Base-by-base conservation (phyloP, 1,139 yeast species). In the Scheffersomyces lignicola region DNA sequence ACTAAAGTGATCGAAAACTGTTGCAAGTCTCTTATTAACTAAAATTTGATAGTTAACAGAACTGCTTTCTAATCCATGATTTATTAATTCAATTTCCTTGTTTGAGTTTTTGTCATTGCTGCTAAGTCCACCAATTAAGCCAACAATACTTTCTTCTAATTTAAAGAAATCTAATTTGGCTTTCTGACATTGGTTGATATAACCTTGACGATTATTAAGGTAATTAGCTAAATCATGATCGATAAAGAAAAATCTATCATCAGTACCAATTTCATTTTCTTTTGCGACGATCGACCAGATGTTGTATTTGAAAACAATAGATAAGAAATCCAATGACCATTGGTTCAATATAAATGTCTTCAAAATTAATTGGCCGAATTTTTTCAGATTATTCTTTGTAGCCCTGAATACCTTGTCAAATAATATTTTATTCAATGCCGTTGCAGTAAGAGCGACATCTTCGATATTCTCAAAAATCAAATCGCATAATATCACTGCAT, bases 11-110 rank as follows among this genome's bases (percentile, higher is more conserved):
- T 66, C 56, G 64, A 86, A 88, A 7, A 85, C 57, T 13, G 56
- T 48, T 14, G 69, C 56, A n/a, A 87, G 51, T 46, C 82, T 77
- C 14, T 65, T 53, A 31, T 80, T 72, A 5, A 80, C 72, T n/a
- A 79, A 71, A 20, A 82, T 59, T 26, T 73, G 78, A 35, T 77
- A 72, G 43, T 62, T 61, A 1, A 71, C 64, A 13, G 49, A 37
- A 4, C 45, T 42, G 8, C 78, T 63, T 35, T 73, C 72, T 43
- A 80, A 62, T 2, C 78, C 75, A 14, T 63, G 61, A 35, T 78
- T 70, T 28, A 88, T 53, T 62, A 89, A 84, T 26, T 75, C 74
- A 27, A 83, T 69, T 38, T 84, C 89, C 37, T 62, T 62, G 8
- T 54, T 33, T 14, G 56, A 58, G 41, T 68, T 70, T 51, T 75